A percentile compares a stretch with the other conserved stretches of the same genome.
Conservation (phyloP, 2,329 filamentous ascomycete genomes). For the Cladophialophora carrionii region DNA sequence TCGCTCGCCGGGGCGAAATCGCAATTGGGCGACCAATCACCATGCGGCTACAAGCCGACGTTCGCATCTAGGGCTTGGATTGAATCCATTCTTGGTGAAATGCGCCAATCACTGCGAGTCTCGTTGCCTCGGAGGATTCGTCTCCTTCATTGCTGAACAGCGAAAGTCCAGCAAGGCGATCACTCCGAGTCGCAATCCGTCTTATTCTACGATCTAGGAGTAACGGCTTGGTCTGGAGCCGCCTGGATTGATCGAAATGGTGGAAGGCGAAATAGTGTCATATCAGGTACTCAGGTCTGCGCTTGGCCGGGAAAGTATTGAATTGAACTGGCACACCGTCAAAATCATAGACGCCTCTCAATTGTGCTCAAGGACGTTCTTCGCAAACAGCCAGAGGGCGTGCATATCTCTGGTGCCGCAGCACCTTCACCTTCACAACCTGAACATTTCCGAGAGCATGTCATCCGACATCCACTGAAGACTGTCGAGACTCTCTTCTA, state of each 20-base stretch:
- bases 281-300: neutral
- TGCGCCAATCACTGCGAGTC: neutral
- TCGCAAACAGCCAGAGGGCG: neutral
- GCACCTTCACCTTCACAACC: neutral
- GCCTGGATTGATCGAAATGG: too few species aligned
- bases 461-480: conserved; percentile 18
- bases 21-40: neutral
- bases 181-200: conserved; percentile 1
- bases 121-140: neutral
- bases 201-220: too few species aligned
- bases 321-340: neutral
- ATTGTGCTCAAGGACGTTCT: neutral
- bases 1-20: conserved; percentile 9
- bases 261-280: too few species aligned
- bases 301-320: neutral
- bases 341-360: neutral
- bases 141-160: neutral
- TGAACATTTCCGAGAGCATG: conserved; percentile 14
- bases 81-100: neutral
- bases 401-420: neutral
- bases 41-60: neutral
- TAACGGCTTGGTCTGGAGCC: too few species aligned
- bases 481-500: conserved; percentile 3
- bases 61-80: neutral
- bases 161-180: neutral